Base-by-base conservation (phyloP, 768 basidiomycete genomes). In the Chlorophyllum brunneum region DNA sequence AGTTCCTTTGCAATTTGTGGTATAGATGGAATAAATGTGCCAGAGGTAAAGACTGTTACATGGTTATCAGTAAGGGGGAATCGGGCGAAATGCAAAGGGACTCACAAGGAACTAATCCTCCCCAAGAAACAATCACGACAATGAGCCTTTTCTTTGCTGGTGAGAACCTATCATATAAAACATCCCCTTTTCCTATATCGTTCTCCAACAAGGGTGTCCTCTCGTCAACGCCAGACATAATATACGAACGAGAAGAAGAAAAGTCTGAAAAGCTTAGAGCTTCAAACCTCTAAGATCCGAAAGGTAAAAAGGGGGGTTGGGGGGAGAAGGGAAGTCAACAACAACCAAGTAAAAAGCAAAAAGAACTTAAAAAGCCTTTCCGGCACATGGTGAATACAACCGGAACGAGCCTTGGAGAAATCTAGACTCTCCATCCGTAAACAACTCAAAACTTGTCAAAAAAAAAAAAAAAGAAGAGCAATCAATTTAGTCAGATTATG, bases 21-120 rank as follows among this genome's bases (percentile, higher is more conserved):
- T 50, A 92, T 85, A 0, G 82, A 81, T 0, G 88, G 88, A 2
- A 88, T 74, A 63, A 92, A 89, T 0, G 80, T 80, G 0, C 80
- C 83, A 5, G 79, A 70, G 0, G 86, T 80, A 54, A 92, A 82
- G 31, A 85, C 88, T 92, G 58, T 13, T 2, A 22, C 22, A 46
- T 24, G 9, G 13, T 31, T 24, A 38, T 27, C 34, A 57, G n/a
- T 23, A 27, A 18, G n/a, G 11, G 39, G 38, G 4, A 45, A 30
- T 31, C 33, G 36, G 16, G n/a, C 9, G 6, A 3, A 4, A 37
- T 26, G 22, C n/a, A 30, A 13, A 1, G 22, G 24, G 9, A 59
- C 66, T 33, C 57, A 89, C 87, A 70, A 23, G 82, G 82, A 49
- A 90, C 65, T 26, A 89, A 67, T 3, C 83, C 86, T 37, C 78